A percentile compares a stretch with the other conserved stretches of the same genome.
Conservation (phyloP, 495 filamentous ascomycete genomes). For the Patellaria atrata region DNA sequence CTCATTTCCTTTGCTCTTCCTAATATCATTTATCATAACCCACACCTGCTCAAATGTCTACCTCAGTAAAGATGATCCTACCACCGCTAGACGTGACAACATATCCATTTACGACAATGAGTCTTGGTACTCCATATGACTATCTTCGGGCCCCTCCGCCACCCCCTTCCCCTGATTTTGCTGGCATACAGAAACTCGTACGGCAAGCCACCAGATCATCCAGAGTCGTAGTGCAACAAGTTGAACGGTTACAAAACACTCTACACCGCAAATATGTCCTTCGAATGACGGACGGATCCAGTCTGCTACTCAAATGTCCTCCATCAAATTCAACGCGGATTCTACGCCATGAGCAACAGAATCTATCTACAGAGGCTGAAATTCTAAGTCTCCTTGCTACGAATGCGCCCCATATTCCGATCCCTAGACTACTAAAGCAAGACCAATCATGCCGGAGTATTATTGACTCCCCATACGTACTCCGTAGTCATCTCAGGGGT, state of each 20-base stretch:
- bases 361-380: constrained; percentile 42
- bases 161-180: constrained; percentile 16
- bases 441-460: no score
- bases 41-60: not conserved
- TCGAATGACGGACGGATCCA: constrained; percentile 38
- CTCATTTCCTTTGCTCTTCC: no score
- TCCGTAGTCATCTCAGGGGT: constrained; percentile 36
- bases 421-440: constrained; percentile 40
- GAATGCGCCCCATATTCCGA: constrained; percentile 31
- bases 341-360: constrained; percentile 41
- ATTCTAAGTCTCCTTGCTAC: constrained; percentile 35
- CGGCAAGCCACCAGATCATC: constrained; percentile 29
- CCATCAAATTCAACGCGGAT: constrained; percentile 38
- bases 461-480: constrained; percentile 36
- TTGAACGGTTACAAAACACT: constrained; percentile 33
- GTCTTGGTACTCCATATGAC: constrained; percentile 14
- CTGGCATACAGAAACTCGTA: constrained; percentile 31
- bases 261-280: constrained; percentile 40
- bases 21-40: no score
- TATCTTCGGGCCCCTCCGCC: no score
- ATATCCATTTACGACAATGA: constrained; percentile 20
- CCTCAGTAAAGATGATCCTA: constrained; percentile 15
- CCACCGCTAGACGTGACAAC: constrained; percentile 19
- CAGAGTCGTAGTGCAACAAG: constrained; percentile 29
- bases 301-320: constrained; percentile 38